Base-by-base conservation (phyloP, 2,329 filamentous ascomycete species). In the Colletotrichum sp. region DNA sequence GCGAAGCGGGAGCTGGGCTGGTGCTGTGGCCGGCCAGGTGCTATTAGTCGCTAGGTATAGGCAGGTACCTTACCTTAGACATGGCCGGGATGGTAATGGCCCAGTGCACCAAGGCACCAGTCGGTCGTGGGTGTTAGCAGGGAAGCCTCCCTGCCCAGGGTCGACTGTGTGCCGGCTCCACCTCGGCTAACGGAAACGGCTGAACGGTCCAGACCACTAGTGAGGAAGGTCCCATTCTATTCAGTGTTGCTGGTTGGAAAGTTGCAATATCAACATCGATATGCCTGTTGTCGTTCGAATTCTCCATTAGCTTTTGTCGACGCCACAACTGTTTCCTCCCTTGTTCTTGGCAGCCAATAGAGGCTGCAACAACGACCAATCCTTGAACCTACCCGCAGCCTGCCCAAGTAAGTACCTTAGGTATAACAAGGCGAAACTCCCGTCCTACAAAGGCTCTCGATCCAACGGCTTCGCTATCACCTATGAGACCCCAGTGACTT, bases 171-270 rank as follows among this genome's bases (percentile, higher is more conserved):
- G 5, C 25, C 74, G 74, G 74, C 25, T 6, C 16, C 65, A 76
- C 59, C 34, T 76, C 74, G 74, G 74, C 71, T 76, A 76, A 76
- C 59, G 34, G 36, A 8, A 44, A n/a, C 19, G 52, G 70, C 27
- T 71, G 30, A 68, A 64, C 68, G 63, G 64, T 27, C 27, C 28
- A 67, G 22, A 59, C 27, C 22, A 12, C 6, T 22, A 15, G 15
- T 19, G 36, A 39, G 55, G 55, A n/a, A 61, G 28, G 59, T 30
- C 9, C 55, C 27, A 19, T 27, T 27, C 55, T 13, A 16, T 59
- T 59, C n/a, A 13, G n/a, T 52, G 44, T 52, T 52, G 44, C 44
- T 52, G 44, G 5, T 48, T 48, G 19, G 5, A 48, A 48, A 48
- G 19, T 44, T 44, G 5, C 39, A 44, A 44, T 44, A n/a, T 44